phyloP scores from a whole-genome alignment of 257 asterid genomes.

The Lycium ferocissimum region DNA sequence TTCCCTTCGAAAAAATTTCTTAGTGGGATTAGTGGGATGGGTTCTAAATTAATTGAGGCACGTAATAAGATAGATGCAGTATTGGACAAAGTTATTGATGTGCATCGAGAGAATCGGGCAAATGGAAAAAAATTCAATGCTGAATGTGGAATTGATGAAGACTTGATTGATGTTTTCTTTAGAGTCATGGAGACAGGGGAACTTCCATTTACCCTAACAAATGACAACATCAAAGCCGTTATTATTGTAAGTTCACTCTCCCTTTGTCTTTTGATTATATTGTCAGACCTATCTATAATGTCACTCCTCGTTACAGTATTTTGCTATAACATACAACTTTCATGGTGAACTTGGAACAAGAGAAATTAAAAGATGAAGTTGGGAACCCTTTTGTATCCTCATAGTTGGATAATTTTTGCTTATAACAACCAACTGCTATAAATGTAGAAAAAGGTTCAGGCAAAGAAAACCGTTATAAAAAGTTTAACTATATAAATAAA shows the following conservation, averaged over 20 bases:
- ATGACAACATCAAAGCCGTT: conserved; percentile 15
- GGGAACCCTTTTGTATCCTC: too few species aligned
- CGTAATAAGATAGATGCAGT: background rate
- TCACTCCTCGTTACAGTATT: too few species aligned
- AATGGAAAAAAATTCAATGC: background rate
- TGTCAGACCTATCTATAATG: too few species aligned
- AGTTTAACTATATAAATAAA: too few species aligned
- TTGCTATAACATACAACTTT: too few species aligned
- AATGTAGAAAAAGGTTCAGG: too few species aligned
- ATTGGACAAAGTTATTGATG: background rate
- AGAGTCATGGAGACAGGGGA: background rate
- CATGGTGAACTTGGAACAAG: too few species aligned
- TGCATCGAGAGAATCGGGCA: background rate
- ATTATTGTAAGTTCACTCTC: background rate
- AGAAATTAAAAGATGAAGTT: too few species aligned
- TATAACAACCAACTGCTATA: too few species aligned
- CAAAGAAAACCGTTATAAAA: too few species aligned
- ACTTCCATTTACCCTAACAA: background rate
- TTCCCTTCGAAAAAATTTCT: conserved; percentile 23
- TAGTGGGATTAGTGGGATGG: background rate
- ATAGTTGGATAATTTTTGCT: too few species aligned
- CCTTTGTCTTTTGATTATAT: background rate
- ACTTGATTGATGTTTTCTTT: conserved; percentile 13
- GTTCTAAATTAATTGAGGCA: background rate
- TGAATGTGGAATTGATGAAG: conserved; percentile 1